Evolutionary conservation across 1,139 yeast species (phyloP).

Genomic region (Suhomyces wounanorum): DNA sequence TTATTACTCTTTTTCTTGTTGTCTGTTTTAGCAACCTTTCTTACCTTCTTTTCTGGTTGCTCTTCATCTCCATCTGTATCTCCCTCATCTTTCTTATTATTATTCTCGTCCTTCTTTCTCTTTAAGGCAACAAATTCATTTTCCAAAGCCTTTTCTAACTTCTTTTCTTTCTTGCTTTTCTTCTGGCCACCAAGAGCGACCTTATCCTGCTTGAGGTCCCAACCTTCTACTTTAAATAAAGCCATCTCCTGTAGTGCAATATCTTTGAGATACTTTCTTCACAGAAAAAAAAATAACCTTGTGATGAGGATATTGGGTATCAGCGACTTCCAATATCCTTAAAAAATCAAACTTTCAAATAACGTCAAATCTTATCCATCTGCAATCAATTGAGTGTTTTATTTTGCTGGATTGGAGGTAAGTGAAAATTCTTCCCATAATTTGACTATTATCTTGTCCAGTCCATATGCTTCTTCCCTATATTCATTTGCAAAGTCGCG

Average conservation of each 20-base stretch:
- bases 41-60: constrained; percentile 16
- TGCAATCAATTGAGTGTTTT: too few species aligned
- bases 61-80: constrained; percentile 8
- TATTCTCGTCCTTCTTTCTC: constrained; percentile 12
- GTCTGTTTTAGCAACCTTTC: neutral
- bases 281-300: neutral
- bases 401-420: too few species aligned
- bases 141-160: constrained; percentile 19
- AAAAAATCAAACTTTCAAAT: too few species aligned
- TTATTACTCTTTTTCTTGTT: constrained; percentile 11
- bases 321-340: neutral
- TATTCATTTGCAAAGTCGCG: neutral
- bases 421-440: neutral
- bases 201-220: constrained; percentile 64
- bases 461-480: neutral
- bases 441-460: neutral
- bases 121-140: constrained; percentile 13
- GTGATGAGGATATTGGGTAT: neutral
- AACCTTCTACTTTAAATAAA: constrained; percentile 77
- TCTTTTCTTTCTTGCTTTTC: constrained; percentile 33
- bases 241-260: constrained; percentile 49
- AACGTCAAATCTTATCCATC: too few species aligned
- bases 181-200: constrained; percentile 49
- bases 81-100: constrained; percentile 13
- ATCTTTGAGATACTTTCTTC: neutral